Base-by-base conservation (phyloP, 441 rosid genomes). In the Viola pubescens region DNA sequence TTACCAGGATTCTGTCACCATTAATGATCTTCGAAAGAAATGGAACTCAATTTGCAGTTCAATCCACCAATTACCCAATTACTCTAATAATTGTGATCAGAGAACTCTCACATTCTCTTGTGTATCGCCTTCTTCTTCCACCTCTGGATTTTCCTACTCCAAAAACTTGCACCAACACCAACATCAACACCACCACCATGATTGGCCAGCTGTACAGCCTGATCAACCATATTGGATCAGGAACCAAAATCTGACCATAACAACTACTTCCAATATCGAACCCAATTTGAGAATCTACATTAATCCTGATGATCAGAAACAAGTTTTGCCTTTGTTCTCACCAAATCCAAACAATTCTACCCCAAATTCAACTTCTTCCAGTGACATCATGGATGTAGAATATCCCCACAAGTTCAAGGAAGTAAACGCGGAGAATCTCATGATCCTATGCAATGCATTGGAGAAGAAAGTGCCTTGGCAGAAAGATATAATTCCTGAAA, bases 331-430 rank as follows among this genome's bases (percentile, higher is more conserved):
- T 0, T 77, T 78, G n/a, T 83, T 80, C 51, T 54, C 81, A 13
- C 74, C 85, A 0, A 72, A 78, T 64, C 82, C 83, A 0, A 83
- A 26, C 34, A 26, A 73, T 61, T 79, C 87, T n/a, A 78, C 83
- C 56, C 90, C 90, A 4, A 86, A 84, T 64, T 86, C 94, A 5
- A 83, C 86, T 42, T 81, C 88, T 10, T 80, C 90, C 0, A 79
- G 85, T 38, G 90, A 86, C 54, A 73, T 68, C 2, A 65, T 61
- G 60, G 81, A 70, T 12, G 65, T 67, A 13, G 85, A 76, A 56
- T 65, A 63, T 46, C 71, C 14, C 37, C 59, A 78, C 58, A 59
- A 55, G 48, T 86, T 86, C 77, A 83, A 75, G 63, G 75, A 66
- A 48, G 53, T 74, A 34, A 81, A 65, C 48, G 68, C 76, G 9